Evolutionary conservation across 2,329 filamentous ascomycete species (phyloP), one percentile per base, ranked within the genome.

Genomic region (Cordyceps tenuipes): DNA sequence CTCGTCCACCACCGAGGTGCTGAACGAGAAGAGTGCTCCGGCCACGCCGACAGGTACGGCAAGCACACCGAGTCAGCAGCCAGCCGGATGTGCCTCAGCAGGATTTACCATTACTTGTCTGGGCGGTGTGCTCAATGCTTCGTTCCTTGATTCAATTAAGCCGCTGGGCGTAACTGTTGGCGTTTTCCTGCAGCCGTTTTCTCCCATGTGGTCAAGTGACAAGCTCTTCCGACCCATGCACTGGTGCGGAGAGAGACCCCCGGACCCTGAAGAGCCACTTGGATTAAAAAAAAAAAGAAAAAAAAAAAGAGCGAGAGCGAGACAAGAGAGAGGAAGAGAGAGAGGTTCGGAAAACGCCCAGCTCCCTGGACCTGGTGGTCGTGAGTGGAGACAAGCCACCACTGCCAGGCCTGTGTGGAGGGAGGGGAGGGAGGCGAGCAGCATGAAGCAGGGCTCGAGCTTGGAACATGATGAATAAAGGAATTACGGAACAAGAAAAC

Each of bases 1-100:
- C 56, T 58, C 56, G 56, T 51, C n/a, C 10, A 17, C n/a, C 10
- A 17, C 26, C 29, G 44, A 17, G 39, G 43, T 56, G 41, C 52
- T 46, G 41, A 12, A 55, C 43, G 8, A 29, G 29, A 29, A n/a
- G 17, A 21, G 46, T n/a, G 56, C 26, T 43, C 56, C 56, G 56
- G 56, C 56, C 56, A 58, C 47, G 47, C 47, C 56, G 56, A 36
- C 34, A 56, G 29, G 3, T 29, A 23, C 47, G 23, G 47, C 47
- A 12, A 34, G 56, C 47, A 12, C 47, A 50, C 34, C 47, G 56
- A 58, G 56, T 58, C 56, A 58, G 56, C 48, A 36, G 34, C 23
- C 54, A 58, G 56, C 46, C 56, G 49, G 31, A 5, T 36, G 17
- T 36, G 48, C 26, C 47, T 31, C 9, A 12, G 21, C 47, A 31